These are phyloP conservation scores for Saccharata proteae DNA, from an alignment of 2,329 filamentous ascomycete species.

Conservation along the genomic window DNA sequence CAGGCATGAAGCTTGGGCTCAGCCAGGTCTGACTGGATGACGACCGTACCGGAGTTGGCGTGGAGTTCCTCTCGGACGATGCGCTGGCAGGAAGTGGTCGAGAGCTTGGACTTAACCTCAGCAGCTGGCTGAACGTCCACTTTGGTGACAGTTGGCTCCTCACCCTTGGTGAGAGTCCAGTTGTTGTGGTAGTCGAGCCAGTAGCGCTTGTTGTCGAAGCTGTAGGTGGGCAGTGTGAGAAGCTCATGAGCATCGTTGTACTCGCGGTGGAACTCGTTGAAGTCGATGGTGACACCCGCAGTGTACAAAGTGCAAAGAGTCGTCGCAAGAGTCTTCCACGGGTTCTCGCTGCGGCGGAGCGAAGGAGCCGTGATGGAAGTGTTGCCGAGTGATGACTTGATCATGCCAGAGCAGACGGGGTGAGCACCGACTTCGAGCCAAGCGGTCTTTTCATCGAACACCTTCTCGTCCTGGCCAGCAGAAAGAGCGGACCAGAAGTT, in stretches of 20 bases:
- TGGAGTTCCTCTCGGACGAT: slow-evolving; percentile 52
- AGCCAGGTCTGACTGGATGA: slow-evolving; percentile 54
- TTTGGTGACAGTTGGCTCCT: slow-evolving; percentile 34
- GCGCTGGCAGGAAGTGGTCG: slow-evolving; percentile 53
- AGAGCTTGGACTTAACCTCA: slow-evolving; percentile 42
- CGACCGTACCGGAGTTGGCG: slow-evolving; percentile 45
- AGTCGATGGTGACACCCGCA: slow-evolving; percentile 52
- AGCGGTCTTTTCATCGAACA: slow-evolving; percentile 53
- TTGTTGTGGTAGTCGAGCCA: slow-evolving; percentile 62
- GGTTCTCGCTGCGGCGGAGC: slow-evolving; percentile 48
- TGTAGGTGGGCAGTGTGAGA: slow-evolving; percentile 55
- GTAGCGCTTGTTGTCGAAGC: slow-evolving; percentile 60
- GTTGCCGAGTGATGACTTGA: slow-evolving; percentile 50
- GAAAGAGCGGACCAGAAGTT: slow-evolving; percentile 54
- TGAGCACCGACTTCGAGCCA: slow-evolving; percentile 68
- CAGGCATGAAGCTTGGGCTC: slow-evolving; percentile 51
- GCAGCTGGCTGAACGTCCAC: slow-evolving; percentile 25
- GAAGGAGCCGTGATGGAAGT: slow-evolving; percentile 46
- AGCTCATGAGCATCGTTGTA: slow-evolving; percentile 48
- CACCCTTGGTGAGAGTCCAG: slow-evolving; percentile 59
- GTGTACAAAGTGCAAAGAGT: slow-evolving; percentile 49
- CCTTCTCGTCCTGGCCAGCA: slow-evolving; percentile 44
- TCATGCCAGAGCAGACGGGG: slow-evolving; percentile 55
- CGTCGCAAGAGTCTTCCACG: slow-evolving; percentile 51
- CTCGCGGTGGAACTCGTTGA: slow-evolving; percentile 56